Evolutionary conservation across 2,329 filamentous ascomycete genomes (phyloP), one percentile per base, ranked within the genome.

Genomic region (Elsinoe australis): DNA sequence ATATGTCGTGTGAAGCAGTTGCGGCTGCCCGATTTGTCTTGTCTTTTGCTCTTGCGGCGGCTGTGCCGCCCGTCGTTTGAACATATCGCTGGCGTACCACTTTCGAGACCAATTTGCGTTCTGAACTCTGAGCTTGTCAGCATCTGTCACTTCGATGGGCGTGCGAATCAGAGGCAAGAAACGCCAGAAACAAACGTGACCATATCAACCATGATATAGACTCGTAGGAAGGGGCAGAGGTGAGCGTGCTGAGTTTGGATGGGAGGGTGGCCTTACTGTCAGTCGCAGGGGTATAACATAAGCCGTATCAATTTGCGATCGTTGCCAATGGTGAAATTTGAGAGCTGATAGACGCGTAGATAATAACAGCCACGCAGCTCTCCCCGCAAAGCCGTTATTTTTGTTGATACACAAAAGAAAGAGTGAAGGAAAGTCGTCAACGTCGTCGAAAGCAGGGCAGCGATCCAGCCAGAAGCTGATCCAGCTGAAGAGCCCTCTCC

Each of bases 1-100:
- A 36, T 48, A 48, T 15, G 45, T 48, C 3, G 45, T 48, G 24
- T 48, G 45, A 18, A 48, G 45, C 45, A 48, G 34, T 38, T 48
- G 45, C 31, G 45, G 45, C 33, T 48, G 45, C 45, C 45, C 45
- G 22, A 48, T 48, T 10, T 48, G 45, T 26, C 39, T n/a, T n/a
- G n/a, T 44, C 22, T 36, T 48, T 33, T 48, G 45, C 33, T 48
- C 45, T 29, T 48, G 32, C 21, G 29, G 32, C 14, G 45, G 32
- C 34, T 34, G 45, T 26, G 31, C 31, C 32, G 22, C 33, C 24
- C 45, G 45, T 26, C 45, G 45, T 39, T 48, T 48, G 45, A 48
- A 48, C 45, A 48, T 48, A 17, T 34, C 45, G 45, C 32, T n/a
- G n/a, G n/a, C n/a, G n/a, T n/a, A n/a, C n/a, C n/a, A n/a, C n/a